Percentiles rank a stretch among this genome's conserved stretches.
These are phyloP conservation scores for Xylaria flabelliformis DNA, from an alignment of 495 filamentous ascomycete species.

Conservation along the genomic window DNA sequence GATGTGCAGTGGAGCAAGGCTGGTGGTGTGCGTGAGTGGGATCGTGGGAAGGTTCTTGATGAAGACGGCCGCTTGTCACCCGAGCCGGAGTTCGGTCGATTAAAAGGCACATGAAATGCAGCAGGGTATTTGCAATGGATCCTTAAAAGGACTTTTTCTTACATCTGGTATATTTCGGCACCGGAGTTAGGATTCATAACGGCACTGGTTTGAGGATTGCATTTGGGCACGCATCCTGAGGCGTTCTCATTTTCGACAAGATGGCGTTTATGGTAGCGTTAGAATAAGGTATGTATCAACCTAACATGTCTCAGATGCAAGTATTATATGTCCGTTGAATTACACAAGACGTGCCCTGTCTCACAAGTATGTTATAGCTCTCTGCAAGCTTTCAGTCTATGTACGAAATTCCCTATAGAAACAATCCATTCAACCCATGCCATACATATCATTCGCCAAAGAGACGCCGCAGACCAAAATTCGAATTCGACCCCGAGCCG, in stretches of 20 bases:
- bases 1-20: conserved; percentile 80
- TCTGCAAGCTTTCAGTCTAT: conserved; percentile 3
- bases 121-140: not conserved
- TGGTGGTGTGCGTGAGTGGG: conserved; percentile 89
- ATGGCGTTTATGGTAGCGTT: not conserved
- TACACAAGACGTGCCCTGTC: conserved; percentile 7
- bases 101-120: conserved; percentile 36
- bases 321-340: not conserved
- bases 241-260: not conserved
- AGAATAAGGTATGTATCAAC: conserved; percentile 22
- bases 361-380: conserved; percentile 11
- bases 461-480: conserved; percentile 19
- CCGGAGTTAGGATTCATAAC: not conserved
- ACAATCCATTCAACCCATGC: conserved; percentile 1
- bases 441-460: conserved; percentile 20
- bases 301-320: conserved; percentile 11
- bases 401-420: conserved; percentile 14
- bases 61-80: conserved; percentile 25
- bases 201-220: not conserved
- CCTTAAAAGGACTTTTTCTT: not conserved
- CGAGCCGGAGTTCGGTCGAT: conserved; percentile 38
- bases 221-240: not conserved
- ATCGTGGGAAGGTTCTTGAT: conserved; percentile 79
- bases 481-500: conserved; percentile 19
- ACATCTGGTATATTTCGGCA: not conserved